phyloP scores from a whole-genome alignment of 2,329 filamentous ascomycete genomes.

The Fusarium sp. region DNA sequence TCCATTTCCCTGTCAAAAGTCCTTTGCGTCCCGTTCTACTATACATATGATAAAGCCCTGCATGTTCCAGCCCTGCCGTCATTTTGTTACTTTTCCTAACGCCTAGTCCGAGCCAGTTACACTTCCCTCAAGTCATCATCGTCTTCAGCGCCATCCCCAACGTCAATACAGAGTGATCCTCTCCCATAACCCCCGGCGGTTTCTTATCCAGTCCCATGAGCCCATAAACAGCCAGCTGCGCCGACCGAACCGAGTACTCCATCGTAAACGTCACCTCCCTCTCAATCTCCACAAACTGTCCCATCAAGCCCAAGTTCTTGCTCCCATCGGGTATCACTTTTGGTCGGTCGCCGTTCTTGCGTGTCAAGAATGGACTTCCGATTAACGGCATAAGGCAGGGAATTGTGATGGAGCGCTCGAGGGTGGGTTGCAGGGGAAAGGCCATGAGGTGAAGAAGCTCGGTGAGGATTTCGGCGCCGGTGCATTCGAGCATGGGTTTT shows the following conservation, averaged over 20 bases:
- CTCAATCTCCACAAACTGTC: constrained; percentile 43
- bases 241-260: constrained; percentile 42
- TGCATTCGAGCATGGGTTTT: constrained; percentile 42
- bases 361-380: constrained; percentile 39
- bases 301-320: constrained; percentile 41
- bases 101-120: not conserved
- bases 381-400: constrained; percentile 41
- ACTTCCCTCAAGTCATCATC: constrained; percentile 33
- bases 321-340: constrained; percentile 37
- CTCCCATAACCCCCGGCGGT: constrained; percentile 31
- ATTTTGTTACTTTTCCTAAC: constrained; percentile 7
- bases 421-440: constrained; percentile 36
- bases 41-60: not conserved
- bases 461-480: constrained; percentile 39
- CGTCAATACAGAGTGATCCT: constrained; percentile 37
- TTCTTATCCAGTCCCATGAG: constrained; percentile 38
- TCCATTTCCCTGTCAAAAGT: not conserved
- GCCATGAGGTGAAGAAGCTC: constrained; percentile 40
- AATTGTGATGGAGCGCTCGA: constrained; percentile 35
- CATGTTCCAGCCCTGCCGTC: not conserved
- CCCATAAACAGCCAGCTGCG: constrained; percentile 40
- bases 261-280: constrained; percentile 43
- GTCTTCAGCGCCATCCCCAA: constrained; percentile 42
- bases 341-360: constrained; percentile 39
- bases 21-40: not conserved